Evolutionary conservation across 2,329 filamentous ascomycete species (phyloP).

Genomic region (Colletotrichum higginsianum): DNA sequence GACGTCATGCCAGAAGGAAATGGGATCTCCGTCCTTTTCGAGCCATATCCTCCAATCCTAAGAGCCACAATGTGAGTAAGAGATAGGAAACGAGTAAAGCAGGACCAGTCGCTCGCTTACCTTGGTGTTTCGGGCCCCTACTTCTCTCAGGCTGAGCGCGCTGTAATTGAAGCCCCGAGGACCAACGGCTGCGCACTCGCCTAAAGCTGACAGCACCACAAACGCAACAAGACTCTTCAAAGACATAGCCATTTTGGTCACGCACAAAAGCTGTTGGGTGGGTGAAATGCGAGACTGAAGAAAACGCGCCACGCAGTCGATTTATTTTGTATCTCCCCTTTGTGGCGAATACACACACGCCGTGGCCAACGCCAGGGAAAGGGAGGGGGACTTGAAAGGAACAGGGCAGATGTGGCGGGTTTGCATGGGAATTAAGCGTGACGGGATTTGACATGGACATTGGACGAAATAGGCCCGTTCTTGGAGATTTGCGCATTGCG

Average conservation of each 20-base stretch:
- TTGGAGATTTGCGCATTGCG: not conserved
- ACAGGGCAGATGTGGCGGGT: not conserved
- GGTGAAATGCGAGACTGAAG: too few relatives aligned
- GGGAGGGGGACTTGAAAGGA: not conserved
- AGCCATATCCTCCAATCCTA: slow-evolving; percentile 60
- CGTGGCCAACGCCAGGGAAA: slow-evolving; percentile 1
- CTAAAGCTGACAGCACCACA: not conserved
- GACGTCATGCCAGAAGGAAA: slow-evolving; percentile 60
- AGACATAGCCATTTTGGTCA: not conserved
- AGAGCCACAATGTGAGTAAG: not conserved
- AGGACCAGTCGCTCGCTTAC: slow-evolving; percentile 44
- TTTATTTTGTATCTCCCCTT: not conserved
- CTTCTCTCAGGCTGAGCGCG: slow-evolving; percentile 51
- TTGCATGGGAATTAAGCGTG: not conserved
- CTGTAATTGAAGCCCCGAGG: slow-evolving; percentile 46
- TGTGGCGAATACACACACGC: slow-evolving; percentile 1
- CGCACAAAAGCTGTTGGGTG: too few relatives aligned
- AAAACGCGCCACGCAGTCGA: not conserved
- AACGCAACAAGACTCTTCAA: not conserved
- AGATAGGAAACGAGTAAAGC: not conserved
- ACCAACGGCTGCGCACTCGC: not conserved
- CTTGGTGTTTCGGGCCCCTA: slow-evolving; percentile 56
- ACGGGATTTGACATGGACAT: not conserved
- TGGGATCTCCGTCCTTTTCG: slow-evolving; percentile 55
- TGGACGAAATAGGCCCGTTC: not conserved